Evolutionary conservation across 805 yeast species (phyloP), one percentile per base, ranked within the genome.

Genomic region (Lachancea fermentati): DNA sequence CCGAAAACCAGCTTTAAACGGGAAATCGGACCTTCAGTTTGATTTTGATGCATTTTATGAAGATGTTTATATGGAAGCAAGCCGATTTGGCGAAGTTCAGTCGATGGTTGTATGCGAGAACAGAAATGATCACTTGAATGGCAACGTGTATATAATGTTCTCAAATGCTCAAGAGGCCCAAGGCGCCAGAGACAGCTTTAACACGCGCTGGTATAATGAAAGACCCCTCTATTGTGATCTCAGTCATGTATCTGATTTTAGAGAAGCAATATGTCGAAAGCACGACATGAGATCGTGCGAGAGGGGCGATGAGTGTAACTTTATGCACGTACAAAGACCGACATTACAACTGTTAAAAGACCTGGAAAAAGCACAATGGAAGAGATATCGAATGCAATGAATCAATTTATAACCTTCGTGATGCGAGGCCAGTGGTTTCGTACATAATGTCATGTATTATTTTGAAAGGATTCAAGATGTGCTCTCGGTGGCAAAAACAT

Each of bases 241-340:
- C 19, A 75, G 86, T 17, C 93, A 96, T 11, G 89, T 85, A 14
- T 62, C 72, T 3, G 78, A 73, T 53, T 76, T 85, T 49, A 67
- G 71, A 33, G 93, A 81, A 41, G 83, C 94, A 9, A 71, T 76
- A 40, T 89, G 97, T 56, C 69, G 85, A 30, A 82, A 82, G 32
- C 81, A 81, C 54, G 85, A 80, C 29, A 62, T 68, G 2, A 62
- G 69, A 17, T 66, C 65, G 11, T 89, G 97, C 57, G 74, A 71
- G n/a, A 72, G 97, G 56, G 91, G 88, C 2, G 84, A 80, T 24
- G 73, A 75, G 53, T 89, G 97, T 63, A 89, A 89, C 60, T 88
- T 85, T 60, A 82, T 87, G 75, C 97, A 89, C 60, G 71, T 81
- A 2, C 69, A 79, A 50, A 62, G 70, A 29, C 86, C 94, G 0